Percentiles rank a stretch among this genome's conserved stretches.
Conservation (phyloP, 1,284 basidiomycete genomes). For the Microbotryum saponariae region DNA sequence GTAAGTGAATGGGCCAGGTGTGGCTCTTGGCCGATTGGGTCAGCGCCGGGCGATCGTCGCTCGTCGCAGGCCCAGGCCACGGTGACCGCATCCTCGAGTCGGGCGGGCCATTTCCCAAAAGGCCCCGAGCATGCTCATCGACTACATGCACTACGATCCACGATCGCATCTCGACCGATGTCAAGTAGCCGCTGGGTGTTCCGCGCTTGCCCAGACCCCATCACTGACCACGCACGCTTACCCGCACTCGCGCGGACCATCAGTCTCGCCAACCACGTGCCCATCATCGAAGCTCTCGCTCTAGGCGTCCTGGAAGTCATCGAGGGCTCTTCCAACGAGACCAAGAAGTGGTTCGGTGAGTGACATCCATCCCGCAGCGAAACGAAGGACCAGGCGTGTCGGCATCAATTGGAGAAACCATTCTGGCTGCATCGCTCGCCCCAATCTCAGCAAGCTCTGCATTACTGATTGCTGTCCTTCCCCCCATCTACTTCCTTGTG, state of each 20-base stretch:
- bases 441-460: constrained; percentile 1
- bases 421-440: not conserved
- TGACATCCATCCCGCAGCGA: constrained; percentile 19
- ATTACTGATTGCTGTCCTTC: not conserved
- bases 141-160: too few species aligned
- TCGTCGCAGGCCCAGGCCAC: too few species aligned
- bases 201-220: too few species aligned
- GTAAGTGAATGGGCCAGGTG: constrained; percentile 10
- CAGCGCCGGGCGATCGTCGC: too few species aligned
- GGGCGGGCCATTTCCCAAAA: too few species aligned
- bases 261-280: constrained; percentile 82
- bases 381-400: too few species aligned
- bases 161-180: too few species aligned
- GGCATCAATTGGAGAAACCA: not conserved
- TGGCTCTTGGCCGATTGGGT: too few species aligned
- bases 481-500: not conserved
- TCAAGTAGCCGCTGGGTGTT: too few species aligned
- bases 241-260: not conserved
- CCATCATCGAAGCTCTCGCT: constrained; percentile 83
- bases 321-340: constrained; percentile 57
- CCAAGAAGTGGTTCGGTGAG: constrained; percentile 95
- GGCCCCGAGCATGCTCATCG: too few species aligned
- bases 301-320: constrained; percentile 89
- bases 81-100: too few species aligned
- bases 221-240: too few species aligned